These are phyloP conservation scores for Suillus occidentalis DNA, from an alignment of 768 basidiomycete genomes.

Conservation along the genomic window DNA sequence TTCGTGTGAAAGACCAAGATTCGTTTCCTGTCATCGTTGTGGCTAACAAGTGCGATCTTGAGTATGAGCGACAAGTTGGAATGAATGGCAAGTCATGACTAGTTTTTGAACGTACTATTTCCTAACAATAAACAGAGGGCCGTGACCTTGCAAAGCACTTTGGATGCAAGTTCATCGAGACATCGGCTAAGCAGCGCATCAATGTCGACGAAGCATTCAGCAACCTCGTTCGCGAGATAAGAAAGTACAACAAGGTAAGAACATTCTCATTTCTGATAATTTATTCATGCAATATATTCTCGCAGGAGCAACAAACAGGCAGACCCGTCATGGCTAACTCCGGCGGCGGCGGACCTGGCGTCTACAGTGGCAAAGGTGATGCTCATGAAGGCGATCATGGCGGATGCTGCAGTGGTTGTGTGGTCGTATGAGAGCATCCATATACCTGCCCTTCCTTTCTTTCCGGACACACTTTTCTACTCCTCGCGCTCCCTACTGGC, in stretches of 20 bases:
- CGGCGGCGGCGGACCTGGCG: conserved; percentile 43
- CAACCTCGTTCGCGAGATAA: conserved; percentile 90
- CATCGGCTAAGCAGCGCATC: conserved; percentile 93
- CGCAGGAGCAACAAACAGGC: conserved; percentile 75
- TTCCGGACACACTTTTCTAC: conserved; percentile 11
- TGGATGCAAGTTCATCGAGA: conserved; percentile 93
- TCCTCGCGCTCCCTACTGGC: conserved; percentile 4
- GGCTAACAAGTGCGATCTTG: conserved; percentile 97
- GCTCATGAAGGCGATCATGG: conserved; percentile 51
- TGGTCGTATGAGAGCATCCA: conserved; percentile 44
- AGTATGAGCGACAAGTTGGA: conserved; percentile 94
- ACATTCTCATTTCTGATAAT: conserved; percentile 3
- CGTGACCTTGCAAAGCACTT: conserved; percentile 95
- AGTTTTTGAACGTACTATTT: not conserved
- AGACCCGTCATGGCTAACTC: conserved; percentile 58
- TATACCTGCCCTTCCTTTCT: not conserved
- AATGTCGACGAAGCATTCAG: conserved; percentile 97
- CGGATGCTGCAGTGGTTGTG: conserved; percentile 70
- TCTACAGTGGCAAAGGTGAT: conserved; percentile 45
- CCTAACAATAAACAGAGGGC: conserved; percentile 67
- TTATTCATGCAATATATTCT: not conserved
- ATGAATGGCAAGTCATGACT: conserved; percentile 69
- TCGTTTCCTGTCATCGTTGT: conserved; percentile 94
- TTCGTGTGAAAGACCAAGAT: conserved; percentile 96
- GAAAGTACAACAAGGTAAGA: conserved; percentile 87